phyloP scores from a whole-genome alignment of 208 protist species.

The Acanthamoeba castellanii region DNA sequence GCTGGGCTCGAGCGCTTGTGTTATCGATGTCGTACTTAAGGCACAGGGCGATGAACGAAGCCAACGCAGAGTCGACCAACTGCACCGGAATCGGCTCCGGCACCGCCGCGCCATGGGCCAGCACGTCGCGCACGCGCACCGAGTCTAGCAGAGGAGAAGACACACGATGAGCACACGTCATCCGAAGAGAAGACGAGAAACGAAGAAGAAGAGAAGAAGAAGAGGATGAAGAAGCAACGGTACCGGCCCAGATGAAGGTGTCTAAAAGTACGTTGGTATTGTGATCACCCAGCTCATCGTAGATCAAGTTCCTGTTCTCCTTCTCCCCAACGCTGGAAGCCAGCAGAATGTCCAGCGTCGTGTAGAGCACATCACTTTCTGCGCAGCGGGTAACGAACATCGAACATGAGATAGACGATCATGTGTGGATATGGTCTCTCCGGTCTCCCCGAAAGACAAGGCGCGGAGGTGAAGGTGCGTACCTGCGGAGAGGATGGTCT shows the following conservation, averaged over 20 bases:
- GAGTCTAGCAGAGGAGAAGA: neutral
- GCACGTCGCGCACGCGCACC: conserved; percentile 31
- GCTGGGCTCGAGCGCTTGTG: neutral
- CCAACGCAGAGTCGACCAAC: conserved; percentile 20
- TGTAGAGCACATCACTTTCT: conserved; percentile 43
- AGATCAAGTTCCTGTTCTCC: conserved; percentile 41
- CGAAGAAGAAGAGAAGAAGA: neutral
- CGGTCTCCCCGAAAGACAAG: too few relatives aligned
- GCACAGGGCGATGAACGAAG: conserved; percentile 14
- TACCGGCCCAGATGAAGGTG: conserved; percentile 63
- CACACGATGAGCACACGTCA: neutral
- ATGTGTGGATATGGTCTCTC: neutral
- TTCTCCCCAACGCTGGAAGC: neutral
- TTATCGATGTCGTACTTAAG: conserved; percentile 23
- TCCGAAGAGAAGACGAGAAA: neutral
- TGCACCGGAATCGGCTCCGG: conserved; percentile 1
- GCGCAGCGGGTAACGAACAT: neutral
- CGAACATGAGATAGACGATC: neutral
- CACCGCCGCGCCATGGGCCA: conserved; percentile 19
- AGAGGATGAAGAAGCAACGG: neutral
- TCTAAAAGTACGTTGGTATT: neutral
- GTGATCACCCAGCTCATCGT: conserved; percentile 3
- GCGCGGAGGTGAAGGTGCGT: too few relatives aligned
- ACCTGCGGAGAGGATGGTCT: conserved; percentile 55
- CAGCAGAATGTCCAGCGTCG: conserved; percentile 43